Base-by-base conservation (phyloP, 2,329 filamentous ascomycete species). In the Verticillium tricorpus region DNA sequence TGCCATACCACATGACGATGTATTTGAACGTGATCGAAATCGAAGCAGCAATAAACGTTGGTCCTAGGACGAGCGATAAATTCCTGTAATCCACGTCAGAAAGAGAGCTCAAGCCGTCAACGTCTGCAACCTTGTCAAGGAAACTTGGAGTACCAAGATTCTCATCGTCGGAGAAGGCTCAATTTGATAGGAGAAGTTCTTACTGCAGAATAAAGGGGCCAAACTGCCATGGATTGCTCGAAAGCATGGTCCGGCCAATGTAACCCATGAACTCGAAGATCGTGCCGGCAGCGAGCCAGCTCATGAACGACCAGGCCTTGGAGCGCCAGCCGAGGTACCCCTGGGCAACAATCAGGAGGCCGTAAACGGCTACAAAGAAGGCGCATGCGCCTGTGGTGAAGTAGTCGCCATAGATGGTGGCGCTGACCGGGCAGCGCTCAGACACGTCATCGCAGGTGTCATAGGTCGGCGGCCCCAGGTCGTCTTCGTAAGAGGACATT, bases 11-110 rank as follows among this genome's bases (percentile, higher is more conserved):
- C 6, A 78, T 64, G 39, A 80, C 74, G 8, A 81, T 71, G 66
- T 80, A 78, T 66, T 80, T 80, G 32, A 81, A 71, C 0, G 77
- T 80, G 22, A 82, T 69, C 52, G 80, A 81, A 52, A 81, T 78
- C 31, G 76, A 76, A 5, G 79, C 79, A 1, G 79, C 77, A 2
- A 79, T 68, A 50, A 82, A 74, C 0, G 76, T 76, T 0, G 79
- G 79, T 0, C 72, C 75, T 5, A 81, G 67, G 15, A 80, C 72
- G 0, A 81, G 70, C 37, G 71, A 74, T n/a, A 77, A 68, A 35
- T 78, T 76, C 64, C 37, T 40, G 37, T 8, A 19, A 40, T 2
- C 12, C 6, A n/a, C 17, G 37, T 40, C 37, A 40, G 37, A 17
- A 40, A 40, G 1, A 2, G 17, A 40, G 14, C 17, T 5, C 3